Evolutionary conservation across 2,329 filamentous ascomycete genomes (phyloP).

Genomic region (Fusarium proliferatum): DNA sequence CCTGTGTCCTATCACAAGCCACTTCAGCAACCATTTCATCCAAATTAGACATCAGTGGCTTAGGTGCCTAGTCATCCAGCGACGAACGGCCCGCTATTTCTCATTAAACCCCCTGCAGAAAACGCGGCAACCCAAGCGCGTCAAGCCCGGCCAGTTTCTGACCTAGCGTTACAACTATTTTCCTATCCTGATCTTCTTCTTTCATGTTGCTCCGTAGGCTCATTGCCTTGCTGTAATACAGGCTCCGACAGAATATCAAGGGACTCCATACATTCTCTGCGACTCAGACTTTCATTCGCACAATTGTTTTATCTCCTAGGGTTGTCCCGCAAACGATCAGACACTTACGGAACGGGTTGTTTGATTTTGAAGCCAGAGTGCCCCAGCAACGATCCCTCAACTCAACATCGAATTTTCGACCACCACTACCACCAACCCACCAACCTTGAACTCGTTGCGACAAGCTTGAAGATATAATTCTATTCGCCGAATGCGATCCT

Average conservation of each 20-base stretch:
- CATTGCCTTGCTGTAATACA: conserved; percentile 20
- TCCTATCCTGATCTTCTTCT: conserved; percentile 20
- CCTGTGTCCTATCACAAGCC: not conserved
- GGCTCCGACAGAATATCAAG: not conserved
- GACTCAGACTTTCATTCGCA: not conserved
- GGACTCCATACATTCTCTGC: not conserved
- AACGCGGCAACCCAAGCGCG: conserved; percentile 40
- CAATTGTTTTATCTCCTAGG: not conserved
- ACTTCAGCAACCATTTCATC: not conserved
- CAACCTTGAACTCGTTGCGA: not conserved
- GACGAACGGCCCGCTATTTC: conserved; percentile 25
- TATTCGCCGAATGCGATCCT: not conserved
- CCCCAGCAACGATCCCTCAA: conserved; percentile 30
- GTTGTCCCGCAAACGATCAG: not conserved
- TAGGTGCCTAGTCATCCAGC: conserved; percentile 8
- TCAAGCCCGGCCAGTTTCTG: conserved; percentile 20
- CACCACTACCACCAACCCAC: not conserved
- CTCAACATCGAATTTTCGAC: conserved; percentile 15
- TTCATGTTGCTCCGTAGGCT: conserved; percentile 25
- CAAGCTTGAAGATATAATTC: not conserved
- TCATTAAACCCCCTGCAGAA: conserved; percentile 44
- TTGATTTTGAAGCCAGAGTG: conserved; percentile 18
- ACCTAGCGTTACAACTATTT: conserved; percentile 26
- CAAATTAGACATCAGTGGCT: not conserved
- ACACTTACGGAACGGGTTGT: conserved; percentile 11